Conservation (phyloP, 495 filamentous ascomycete genomes). For the Thermothielavioides terrestris region DNA sequence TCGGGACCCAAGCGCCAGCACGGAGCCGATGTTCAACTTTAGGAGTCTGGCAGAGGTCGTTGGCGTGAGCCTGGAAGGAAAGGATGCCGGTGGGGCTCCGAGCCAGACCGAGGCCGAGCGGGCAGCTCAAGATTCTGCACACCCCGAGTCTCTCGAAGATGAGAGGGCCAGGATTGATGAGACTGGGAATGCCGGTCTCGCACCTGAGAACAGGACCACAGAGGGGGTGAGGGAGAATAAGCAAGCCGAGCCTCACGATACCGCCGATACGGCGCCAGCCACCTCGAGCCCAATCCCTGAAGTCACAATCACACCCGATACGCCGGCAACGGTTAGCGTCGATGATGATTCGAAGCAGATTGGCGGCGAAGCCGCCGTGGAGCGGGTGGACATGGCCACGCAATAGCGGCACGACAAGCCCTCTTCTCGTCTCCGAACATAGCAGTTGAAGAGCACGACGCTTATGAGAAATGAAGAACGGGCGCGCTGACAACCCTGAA, state of each 20-base stretch:
- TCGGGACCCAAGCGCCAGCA: slow-evolving; percentile 43
- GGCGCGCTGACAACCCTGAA: too few relatives aligned
- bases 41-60: slow-evolving; percentile 80
- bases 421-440: background rate
- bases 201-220: background rate
- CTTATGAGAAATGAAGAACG: too few relatives aligned
- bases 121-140: slow-evolving; percentile 1
- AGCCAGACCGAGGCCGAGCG: slow-evolving; percentile 22
- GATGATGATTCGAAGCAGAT: slow-evolving; percentile 32
- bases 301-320: slow-evolving; percentile 35
- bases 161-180: background rate
- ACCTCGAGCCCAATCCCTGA: slow-evolving; percentile 16
- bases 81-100: slow-evolving; percentile 23
- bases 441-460: too few relatives aligned
- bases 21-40: slow-evolving; percentile 87
- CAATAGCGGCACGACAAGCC: slow-evolving; percentile 20
- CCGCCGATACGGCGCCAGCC: background rate
- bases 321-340: slow-evolving; percentile 20
- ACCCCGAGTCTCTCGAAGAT: background rate
- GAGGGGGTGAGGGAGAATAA: background rate
- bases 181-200: background rate
- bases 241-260: background rate
- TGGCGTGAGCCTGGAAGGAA: slow-evolving; percentile 44
- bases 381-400: slow-evolving; percentile 24
- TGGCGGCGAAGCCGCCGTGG: slow-evolving; percentile 24